Base-by-base conservation (phyloP, 2,329 filamentous ascomycete species). In the Byssochlamys sp. region DNA sequence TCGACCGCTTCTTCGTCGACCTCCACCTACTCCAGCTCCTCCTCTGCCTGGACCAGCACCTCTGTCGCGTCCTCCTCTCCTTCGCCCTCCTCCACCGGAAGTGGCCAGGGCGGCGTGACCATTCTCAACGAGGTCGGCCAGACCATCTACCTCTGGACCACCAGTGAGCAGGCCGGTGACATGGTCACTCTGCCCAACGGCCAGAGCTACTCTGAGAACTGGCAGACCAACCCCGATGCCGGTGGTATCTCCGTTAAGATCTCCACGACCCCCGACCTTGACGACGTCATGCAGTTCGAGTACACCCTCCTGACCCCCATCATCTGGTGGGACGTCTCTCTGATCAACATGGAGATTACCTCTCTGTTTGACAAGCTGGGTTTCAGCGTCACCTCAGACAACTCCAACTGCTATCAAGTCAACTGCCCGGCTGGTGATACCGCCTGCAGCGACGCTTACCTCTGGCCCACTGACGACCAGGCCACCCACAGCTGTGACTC, bases 171-270 rank as follows among this genome's bases (percentile, higher is more conserved):
- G 14, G 39, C 39, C n/a, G 39, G 39, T 5, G 4, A 45, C 0
- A 45, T 45, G 39, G n/a, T 19, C n/a, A 45, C 39, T 45, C n/a
- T 45, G n/a, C n/a, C 39, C 5, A 6, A 4, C 4, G 39, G 39
- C n/a, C 5, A 58, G 53, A 56, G 55, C 56, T 70, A 66, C 60
- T 54, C 45, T 52, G 65, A 70, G 62, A 28, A 33, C 53, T 71
- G 67, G 67, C 61, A 63, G 52, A 66, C 54, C 61, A 69, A 68
- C 64, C 56, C 65, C 56, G 64, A 66, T 55, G 67, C 66, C 25
- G 67, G 68, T 35, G 69, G 69, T 49, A 60, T 71, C 60, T 71
- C 69, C 33, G 67, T 71, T 62, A 71, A 71, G 62, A 58, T 71
- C 39, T 61, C 65, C 31, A 68, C 66, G 33, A 57, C 59, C 11